phyloP scores from a whole-genome alignment of 441 rosid genomes.

The Erodium texanum region DNA sequence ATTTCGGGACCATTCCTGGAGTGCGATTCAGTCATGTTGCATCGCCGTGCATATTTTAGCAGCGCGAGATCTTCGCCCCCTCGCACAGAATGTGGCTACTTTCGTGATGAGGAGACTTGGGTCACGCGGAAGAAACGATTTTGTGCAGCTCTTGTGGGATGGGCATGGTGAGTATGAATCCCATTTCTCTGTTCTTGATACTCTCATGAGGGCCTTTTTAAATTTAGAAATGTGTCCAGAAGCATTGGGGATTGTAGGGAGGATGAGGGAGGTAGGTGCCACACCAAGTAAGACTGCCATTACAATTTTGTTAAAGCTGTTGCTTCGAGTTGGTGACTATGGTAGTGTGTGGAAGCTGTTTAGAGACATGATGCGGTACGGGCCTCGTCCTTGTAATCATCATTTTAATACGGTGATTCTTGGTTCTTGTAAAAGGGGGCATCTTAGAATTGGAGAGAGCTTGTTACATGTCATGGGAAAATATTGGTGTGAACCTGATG shows the following conservation, averaged over 20 bases:
- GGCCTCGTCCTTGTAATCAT: slow-evolving; percentile 44
- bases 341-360: slow-evolving; percentile 56
- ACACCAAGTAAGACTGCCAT: slow-evolving; percentile 50
- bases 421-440: slow-evolving; percentile 52
- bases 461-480: slow-evolving; percentile 48
- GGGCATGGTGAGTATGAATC: slow-evolving; percentile 38
- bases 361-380: slow-evolving; percentile 42
- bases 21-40: slow-evolving; percentile 33
- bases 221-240: slow-evolving; percentile 31
- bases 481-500: slow-evolving; percentile 46
- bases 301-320: slow-evolving; percentile 37
- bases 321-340: slow-evolving; percentile 53
- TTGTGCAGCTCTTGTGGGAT: slow-evolving; percentile 52
- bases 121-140: slow-evolving; percentile 27
- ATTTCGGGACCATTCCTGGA: slow-evolving; percentile 36
- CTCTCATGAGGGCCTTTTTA: slow-evolving; percentile 52
- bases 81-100: slow-evolving; percentile 56
- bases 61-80: slow-evolving; percentile 28
- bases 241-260: slow-evolving; percentile 35
- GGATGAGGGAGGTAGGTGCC: slow-evolving; percentile 44
- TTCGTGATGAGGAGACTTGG: slow-evolving; percentile 51
- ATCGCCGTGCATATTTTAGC: slow-evolving; percentile 46
- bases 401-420: slow-evolving; percentile 40
- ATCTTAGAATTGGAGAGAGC: slow-evolving; percentile 37
- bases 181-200: slow-evolving; percentile 51